Percentiles rank a stretch among this genome's conserved stretches.
These are phyloP conservation scores for Mixia osmundae DNA, from an alignment of 1,284 basidiomycete species.

Conservation along the genomic window DNA sequence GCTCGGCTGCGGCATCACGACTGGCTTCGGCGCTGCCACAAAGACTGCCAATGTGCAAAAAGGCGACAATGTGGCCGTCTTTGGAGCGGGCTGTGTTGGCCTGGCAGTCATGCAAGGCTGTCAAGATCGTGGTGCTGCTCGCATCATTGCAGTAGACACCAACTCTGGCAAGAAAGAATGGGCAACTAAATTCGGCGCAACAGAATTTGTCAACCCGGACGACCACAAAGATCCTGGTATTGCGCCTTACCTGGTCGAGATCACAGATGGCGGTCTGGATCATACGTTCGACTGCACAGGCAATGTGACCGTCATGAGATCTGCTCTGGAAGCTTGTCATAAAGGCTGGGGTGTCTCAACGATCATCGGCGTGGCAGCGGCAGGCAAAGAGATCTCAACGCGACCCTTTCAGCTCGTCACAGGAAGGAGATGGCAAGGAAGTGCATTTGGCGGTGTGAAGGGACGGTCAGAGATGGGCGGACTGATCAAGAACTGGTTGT, in stretches of 20 bases:
- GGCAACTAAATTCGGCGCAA: constrained; percentile 89
- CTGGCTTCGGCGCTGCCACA: constrained; percentile 33
- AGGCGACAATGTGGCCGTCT: constrained; percentile 54
- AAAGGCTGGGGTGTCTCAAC: constrained; percentile 98
- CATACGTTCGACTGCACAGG: constrained; percentile 95
- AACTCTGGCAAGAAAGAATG: constrained; percentile 66
- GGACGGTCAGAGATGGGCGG: constrained; percentile 40
- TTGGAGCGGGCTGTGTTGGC: constrained; percentile 75
- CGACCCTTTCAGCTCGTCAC: constrained; percentile 68
- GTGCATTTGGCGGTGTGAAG: constrained; percentile 94
- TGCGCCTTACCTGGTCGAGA: constrained; percentile 69
- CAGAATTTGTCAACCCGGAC: constrained; percentile 75
- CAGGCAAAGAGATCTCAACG: constrained; percentile 94
- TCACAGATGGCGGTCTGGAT: constrained; percentile 91
- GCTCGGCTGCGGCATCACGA: constrained; percentile 38
- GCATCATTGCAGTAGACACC: constrained; percentile 80
- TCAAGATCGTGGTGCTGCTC: constrained; percentile 47
- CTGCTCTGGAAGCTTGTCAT: constrained; percentile 88
- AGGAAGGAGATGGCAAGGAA: constrained; percentile 84
- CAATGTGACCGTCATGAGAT: constrained; percentile 85
- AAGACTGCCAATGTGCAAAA: constrained; percentile 29
- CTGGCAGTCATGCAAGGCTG: constrained; percentile 76
- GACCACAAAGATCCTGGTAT: constrained; percentile 51
- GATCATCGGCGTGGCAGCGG: constrained; percentile 40
- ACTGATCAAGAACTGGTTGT: neutral